Percentiles rank a stretch among this genome's conserved stretches.
phyloP scores from a whole-genome alignment of 768 basidiomycete species.

The Chalciporus sphaerocephalus region DNA sequence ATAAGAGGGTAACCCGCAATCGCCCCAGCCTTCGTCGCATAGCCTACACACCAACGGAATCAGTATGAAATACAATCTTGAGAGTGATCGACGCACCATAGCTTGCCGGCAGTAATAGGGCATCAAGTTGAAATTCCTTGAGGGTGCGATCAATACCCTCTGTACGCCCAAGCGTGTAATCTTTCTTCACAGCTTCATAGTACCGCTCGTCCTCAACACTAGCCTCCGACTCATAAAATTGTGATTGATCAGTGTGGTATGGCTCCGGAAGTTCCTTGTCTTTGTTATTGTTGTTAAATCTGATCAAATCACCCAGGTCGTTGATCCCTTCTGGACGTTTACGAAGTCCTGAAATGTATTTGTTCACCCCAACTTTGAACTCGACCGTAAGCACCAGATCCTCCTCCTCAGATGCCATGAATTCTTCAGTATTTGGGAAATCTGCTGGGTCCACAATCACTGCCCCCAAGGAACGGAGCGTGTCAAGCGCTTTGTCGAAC shows the following conservation, averaged over 20 bases:
- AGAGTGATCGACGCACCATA: slow-evolving; percentile 8
- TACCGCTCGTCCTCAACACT: slow-evolving; percentile 32
- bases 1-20: slow-evolving; percentile 38
- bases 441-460: slow-evolving; percentile 61
- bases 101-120: slow-evolving; percentile 44
- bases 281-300: slow-evolving; percentile 51
- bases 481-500: slow-evolving; percentile 38
- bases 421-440: slow-evolving; percentile 49
- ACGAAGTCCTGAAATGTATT: slow-evolving; percentile 43
- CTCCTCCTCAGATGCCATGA: slow-evolving; percentile 46
- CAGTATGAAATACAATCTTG: not conserved
- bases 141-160: slow-evolving; percentile 53
- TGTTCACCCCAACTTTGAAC: slow-evolving; percentile 57
- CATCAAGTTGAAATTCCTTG: slow-evolving; percentile 44
- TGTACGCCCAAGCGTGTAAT: slow-evolving; percentile 46
- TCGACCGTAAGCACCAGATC: slow-evolving; percentile 49
- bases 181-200: slow-evolving; percentile 40
- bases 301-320: slow-evolving; percentile 53
- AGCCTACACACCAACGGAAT: slow-evolving; percentile 10
- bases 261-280: slow-evolving; percentile 42
- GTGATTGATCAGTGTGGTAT: slow-evolving; percentile 34
- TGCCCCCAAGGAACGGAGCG: slow-evolving; percentile 39
- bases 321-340: slow-evolving; percentile 54
- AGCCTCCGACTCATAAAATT: slow-evolving; percentile 19
- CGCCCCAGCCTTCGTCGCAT: slow-evolving; percentile 27